Evolutionary conservation across 2,329 filamentous ascomycete genomes (phyloP).

Genomic region (Hypoxylon rubiginosum): DNA sequence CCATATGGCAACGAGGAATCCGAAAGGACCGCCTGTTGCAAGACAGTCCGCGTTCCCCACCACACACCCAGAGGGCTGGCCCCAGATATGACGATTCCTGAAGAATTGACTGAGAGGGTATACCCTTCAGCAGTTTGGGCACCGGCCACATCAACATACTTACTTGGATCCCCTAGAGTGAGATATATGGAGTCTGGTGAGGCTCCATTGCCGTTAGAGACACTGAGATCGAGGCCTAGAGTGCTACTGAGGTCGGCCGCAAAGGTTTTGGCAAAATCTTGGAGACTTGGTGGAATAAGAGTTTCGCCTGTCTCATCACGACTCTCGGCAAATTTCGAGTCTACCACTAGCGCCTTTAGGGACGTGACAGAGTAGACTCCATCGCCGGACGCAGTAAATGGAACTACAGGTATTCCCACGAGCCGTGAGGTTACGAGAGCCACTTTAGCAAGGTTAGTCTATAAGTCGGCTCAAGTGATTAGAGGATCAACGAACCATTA

Average conservation of each 20-base stretch:
- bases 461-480: background rate
- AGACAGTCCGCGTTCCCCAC: conserved; percentile 69
- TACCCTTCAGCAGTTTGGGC: conserved; percentile 64
- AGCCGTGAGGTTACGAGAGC: conserved; percentile 39
- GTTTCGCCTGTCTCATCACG: conserved; percentile 63
- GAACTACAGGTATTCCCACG: conserved; percentile 54
- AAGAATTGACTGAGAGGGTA: conserved; percentile 56
- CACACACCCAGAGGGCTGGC: conserved; percentile 68
- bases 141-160: conserved; percentile 61
- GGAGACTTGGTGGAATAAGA: conserved; percentile 64
- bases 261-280: conserved; percentile 63
- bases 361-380: conserved; percentile 48
- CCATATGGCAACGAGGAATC: conserved; percentile 59
- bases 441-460: conserved; percentile 33
- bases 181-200: conserved; percentile 57
- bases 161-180: conserved; percentile 58
- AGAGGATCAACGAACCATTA: conserved; percentile 37
- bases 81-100: conserved; percentile 62
- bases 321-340: conserved; percentile 56
- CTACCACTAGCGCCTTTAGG: conserved; percentile 59
- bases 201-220: conserved; percentile 44
- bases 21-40: conserved; percentile 63
- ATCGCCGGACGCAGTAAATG: conserved; percentile 47
- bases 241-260: conserved; percentile 51
- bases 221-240: conserved; percentile 49